Evolutionary conservation across 148 eudicot species (phyloP).

Genomic region (Gaultheria prostrata): DNA sequence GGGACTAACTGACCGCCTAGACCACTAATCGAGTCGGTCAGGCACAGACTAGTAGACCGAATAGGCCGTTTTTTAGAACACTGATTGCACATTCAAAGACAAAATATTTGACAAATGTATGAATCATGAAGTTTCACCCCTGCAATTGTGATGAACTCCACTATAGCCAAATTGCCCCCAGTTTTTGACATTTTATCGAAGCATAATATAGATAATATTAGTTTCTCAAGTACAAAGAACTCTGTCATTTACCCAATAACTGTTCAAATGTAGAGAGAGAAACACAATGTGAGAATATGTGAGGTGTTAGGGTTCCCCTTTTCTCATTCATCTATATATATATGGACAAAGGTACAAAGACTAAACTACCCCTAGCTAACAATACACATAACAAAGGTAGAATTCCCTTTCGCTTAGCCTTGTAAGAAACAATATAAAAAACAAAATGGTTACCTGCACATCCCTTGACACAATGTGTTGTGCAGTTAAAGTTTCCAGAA

Average conservation of each 20-base stretch:
- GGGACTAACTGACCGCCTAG: no score
- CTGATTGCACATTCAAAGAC: background rate
- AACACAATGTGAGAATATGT: no score
- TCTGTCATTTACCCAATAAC: background rate
- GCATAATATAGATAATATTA: background rate
- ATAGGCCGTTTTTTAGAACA: no score
- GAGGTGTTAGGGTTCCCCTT: no score
- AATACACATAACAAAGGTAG: background rate
- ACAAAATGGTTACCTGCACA: background rate
- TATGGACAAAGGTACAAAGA: no score
- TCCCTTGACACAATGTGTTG: background rate
- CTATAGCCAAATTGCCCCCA: background rate
- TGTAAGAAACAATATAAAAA: background rate
- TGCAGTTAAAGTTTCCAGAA: background rate
- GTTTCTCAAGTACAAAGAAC: background rate
- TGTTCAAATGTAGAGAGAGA: no score
- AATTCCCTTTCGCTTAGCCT: background rate
- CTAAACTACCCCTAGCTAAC: no score
- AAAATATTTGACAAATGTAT: background rate
- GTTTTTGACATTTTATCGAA: background rate
- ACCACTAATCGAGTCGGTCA: no score
- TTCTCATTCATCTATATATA: no score
- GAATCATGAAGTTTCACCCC: background rate
- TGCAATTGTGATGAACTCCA: background rate
- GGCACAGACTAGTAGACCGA: no score